Conservation (phyloP, 805 yeast species). For the Kodamaea leandrae region DNA sequence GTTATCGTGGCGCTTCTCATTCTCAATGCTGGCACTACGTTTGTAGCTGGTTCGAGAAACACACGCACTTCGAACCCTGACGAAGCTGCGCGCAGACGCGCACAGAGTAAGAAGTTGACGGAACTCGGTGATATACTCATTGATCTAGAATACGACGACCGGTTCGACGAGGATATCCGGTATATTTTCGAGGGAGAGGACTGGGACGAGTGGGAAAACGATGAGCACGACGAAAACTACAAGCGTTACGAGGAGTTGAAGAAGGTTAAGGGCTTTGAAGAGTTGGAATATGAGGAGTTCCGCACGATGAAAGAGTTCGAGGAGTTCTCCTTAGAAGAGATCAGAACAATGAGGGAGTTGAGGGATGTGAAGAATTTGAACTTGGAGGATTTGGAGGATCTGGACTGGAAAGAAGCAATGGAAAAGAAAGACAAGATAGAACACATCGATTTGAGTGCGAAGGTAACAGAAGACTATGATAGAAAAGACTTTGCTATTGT, state of each 20-base stretch:
- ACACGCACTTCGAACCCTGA: constrained; percentile 3
- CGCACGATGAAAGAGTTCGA: background rate
- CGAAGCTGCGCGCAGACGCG: constrained; percentile 16
- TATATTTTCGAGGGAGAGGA: constrained; percentile 60
- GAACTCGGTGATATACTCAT: constrained; percentile 54
- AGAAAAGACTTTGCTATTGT: background rate
- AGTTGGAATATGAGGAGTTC: background rate
- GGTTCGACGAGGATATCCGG: constrained; percentile 64
- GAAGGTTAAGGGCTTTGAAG: constrained; percentile 6
- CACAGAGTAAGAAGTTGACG: constrained; percentile 21
- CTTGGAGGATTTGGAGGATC: background rate
- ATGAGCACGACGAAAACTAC: constrained; percentile 4
- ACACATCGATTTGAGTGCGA: background rate
- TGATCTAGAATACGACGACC: constrained; percentile 58
- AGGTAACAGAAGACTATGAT: background rate
- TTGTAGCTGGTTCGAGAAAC: constrained; percentile 4
- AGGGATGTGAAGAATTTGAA: no score
- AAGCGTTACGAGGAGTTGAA: constrained; percentile 8
- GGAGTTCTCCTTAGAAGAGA: no score
- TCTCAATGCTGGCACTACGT: constrained; percentile 23
- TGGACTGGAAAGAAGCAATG: background rate
- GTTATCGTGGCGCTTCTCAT: constrained; percentile 52
- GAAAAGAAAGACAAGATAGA: background rate
- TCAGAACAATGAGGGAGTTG: no score
- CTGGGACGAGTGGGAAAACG: constrained; percentile 27